These are phyloP conservation scores for Radiomyces spectabilis DNA, from an alignment of 192 early-diverging fungal species.

Conservation along the genomic window DNA sequence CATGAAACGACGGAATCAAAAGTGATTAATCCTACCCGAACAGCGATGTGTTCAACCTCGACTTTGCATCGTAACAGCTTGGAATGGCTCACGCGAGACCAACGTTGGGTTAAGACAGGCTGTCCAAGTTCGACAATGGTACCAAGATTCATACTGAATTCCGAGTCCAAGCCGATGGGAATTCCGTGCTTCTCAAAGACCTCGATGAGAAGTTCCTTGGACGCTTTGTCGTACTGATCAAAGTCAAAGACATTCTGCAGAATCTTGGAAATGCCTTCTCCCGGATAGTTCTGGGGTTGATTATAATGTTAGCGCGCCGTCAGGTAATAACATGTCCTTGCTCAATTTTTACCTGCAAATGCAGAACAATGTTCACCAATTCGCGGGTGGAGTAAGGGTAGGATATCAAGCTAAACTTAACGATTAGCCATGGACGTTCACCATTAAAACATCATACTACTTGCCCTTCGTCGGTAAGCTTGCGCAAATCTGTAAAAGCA, in stretches of 20 bases:
- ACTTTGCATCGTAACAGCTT: conserved; percentile 3
- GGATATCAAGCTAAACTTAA: conserved; percentile 40
- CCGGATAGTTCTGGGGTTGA: conserved; percentile 40
- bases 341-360: conserved; percentile 47
- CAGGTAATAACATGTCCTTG: not conserved
- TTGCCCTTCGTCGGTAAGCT: conserved; percentile 59
- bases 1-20: no score
- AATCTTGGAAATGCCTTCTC: conserved; percentile 59
- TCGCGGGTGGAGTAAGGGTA: conserved; percentile 83
- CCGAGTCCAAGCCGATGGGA: conserved; percentile 59
- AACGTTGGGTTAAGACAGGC: conserved; percentile 46
- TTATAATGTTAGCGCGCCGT: no score
- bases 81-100: conserved; percentile 28
- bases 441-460: not conserved
- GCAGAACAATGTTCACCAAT: conserved; percentile 68
- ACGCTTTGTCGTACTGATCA: conserved; percentile 63
- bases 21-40: no score
- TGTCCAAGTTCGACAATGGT: conserved; percentile 38
- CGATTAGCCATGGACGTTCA: not conserved
- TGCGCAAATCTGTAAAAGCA: conserved; percentile 66
- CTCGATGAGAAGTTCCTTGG: conserved; percentile 63
- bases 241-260: conserved; percentile 81
- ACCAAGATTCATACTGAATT: conserved; percentile 56
- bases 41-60: conserved; percentile 17
- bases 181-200: conserved; percentile 68